Conservation (phyloP, 2,329 filamentous ascomycete genomes). For the Fusarium albidum region DNA sequence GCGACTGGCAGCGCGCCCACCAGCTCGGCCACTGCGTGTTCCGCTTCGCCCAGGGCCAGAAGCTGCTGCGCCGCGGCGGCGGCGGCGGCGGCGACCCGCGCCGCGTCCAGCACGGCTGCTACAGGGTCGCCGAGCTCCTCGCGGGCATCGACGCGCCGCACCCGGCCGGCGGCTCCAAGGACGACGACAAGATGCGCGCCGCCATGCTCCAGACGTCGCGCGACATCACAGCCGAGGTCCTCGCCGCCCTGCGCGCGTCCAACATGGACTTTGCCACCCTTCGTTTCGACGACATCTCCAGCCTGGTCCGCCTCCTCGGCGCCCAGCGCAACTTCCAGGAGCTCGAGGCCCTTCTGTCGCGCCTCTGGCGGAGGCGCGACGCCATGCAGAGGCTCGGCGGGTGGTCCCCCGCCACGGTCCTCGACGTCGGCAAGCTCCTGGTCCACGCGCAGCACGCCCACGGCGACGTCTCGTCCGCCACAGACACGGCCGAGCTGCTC, state of each 20-base stretch:
- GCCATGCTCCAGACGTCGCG: slow-evolving; percentile 35
- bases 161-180: slow-evolving; percentile 45
- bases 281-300: slow-evolving; percentile 53
- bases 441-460: slow-evolving; percentile 32
- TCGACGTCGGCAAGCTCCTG: slow-evolving; percentile 37
- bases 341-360: slow-evolving; percentile 46
- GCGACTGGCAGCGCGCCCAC: slow-evolving; percentile 50
- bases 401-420: slow-evolving; percentile 33
- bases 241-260: slow-evolving; percentile 50
- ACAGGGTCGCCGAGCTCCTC: slow-evolving; percentile 54
- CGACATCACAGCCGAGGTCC: slow-evolving; percentile 43
- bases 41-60: slow-evolving; percentile 51
- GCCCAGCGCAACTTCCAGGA: slow-evolving; percentile 56
- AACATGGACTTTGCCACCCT: slow-evolving; percentile 55
- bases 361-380: slow-evolving; percentile 36
- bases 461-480: slow-evolving; percentile 24
- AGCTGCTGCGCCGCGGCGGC: too few species aligned
- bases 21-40: slow-evolving; percentile 54
- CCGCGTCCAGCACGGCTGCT: slow-evolving; percentile 54
- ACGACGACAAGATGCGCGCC: slow-evolving; percentile 20
- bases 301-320: slow-evolving; percentile 55
- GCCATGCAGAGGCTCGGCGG: slow-evolving; percentile 27
- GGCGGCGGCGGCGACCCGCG: slow-evolving; percentile 47
- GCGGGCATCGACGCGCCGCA: slow-evolving; percentile 50
- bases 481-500: slow-evolving; percentile 36